Base-by-base conservation (phyloP, 441 rosid species). In the Populus hybrid region DNA sequence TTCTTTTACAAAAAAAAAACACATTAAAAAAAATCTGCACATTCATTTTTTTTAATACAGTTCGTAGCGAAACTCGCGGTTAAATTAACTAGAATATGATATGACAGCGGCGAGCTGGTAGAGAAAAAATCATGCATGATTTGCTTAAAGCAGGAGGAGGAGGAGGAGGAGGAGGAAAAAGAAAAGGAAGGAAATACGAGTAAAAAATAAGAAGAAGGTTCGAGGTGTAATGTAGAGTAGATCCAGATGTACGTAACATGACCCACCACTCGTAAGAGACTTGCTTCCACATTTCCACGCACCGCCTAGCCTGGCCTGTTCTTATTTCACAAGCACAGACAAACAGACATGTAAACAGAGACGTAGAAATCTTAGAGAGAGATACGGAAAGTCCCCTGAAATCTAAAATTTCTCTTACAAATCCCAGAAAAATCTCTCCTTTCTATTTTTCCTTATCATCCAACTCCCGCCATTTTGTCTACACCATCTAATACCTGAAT, bases 391-490 rank as follows among this genome's bases (percentile, higher is more conserved):
- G 30, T 21, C 76, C 16, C 10, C 18, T 30, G 21, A 59, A 18
- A 64, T 36, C 59, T 3, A 24, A 35, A 50, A 59, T 20, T 32
- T 42, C 40, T 69, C 72, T 26, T 20, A 16, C 63, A 64, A 26
- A 61, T 66, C 38, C 82, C 30, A 32, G n/a, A 68, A 73, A 24
- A 32, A 34, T 76, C 70, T 70, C 38, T 64, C 68, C 5, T 59
- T 46, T 46, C 70, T 6, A 14, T 8, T 67, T 75, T 57, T 71
- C 78, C 65, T 73, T 8, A 30, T 79, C 86, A 11, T 16, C 61
- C 76, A 8, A 59, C 76, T 81, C 75, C 86, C 79, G 81, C 84
- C 83, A 67, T 10, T 79, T 81, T 79, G 73, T 80, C 73, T 71
- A 12, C 77, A 11, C 79, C 81, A 12, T 78, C 67, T 40, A 16